These are phyloP conservation scores for Phlebiopsis gigantea DNA, from an alignment of 768 basidiomycete genomes.

Conservation along the genomic window DNA sequence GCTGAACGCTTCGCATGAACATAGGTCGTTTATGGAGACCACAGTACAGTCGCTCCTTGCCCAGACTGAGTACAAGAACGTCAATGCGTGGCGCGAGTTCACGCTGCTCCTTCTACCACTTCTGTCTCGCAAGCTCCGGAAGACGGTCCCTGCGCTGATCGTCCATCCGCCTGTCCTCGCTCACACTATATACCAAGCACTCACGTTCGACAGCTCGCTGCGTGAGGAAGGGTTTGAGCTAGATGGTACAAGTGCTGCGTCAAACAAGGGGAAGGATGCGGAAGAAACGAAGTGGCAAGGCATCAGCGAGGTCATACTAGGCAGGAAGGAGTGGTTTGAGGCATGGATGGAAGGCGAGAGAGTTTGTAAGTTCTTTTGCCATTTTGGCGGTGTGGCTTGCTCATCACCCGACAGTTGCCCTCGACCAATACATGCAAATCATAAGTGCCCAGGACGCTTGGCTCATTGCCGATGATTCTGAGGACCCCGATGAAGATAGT, in stretches of 20 bases:
- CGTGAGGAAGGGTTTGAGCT: slow-evolving; percentile 69
- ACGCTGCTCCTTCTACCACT: slow-evolving; percentile 72
- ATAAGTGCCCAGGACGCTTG: slow-evolving; percentile 82
- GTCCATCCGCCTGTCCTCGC: slow-evolving; percentile 81
- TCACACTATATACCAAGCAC: slow-evolving; percentile 91
- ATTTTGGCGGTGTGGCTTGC: neutral
- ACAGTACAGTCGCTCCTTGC: slow-evolving; percentile 68
- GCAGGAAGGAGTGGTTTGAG: slow-evolving; percentile 83
- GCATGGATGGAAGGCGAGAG: slow-evolving; percentile 89
- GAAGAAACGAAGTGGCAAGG: slow-evolving; percentile 57
- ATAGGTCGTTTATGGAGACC: slow-evolving; percentile 71
- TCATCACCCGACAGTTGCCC: slow-evolving; percentile 54
- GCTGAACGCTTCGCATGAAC: slow-evolving; percentile 82
- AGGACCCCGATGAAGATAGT: slow-evolving; percentile 37
- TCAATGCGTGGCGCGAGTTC: slow-evolving; percentile 87
- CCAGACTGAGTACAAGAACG: slow-evolving; percentile 51
- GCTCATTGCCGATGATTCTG: slow-evolving; percentile 68
- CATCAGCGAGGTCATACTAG: slow-evolving; percentile 75
- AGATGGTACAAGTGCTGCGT: slow-evolving; percentile 41
- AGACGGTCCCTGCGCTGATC: slow-evolving; percentile 69
- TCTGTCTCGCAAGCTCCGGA: slow-evolving; percentile 67
- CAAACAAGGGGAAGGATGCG: slow-evolving; percentile 21
- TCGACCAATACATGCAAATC: slow-evolving; percentile 82
- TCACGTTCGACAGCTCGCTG: slow-evolving; percentile 80
- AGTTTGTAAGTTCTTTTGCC: slow-evolving; percentile 55